phyloP scores from a whole-genome alignment of 2,329 filamentous ascomycete species.

The Chrysosporium keratinophilum region DNA sequence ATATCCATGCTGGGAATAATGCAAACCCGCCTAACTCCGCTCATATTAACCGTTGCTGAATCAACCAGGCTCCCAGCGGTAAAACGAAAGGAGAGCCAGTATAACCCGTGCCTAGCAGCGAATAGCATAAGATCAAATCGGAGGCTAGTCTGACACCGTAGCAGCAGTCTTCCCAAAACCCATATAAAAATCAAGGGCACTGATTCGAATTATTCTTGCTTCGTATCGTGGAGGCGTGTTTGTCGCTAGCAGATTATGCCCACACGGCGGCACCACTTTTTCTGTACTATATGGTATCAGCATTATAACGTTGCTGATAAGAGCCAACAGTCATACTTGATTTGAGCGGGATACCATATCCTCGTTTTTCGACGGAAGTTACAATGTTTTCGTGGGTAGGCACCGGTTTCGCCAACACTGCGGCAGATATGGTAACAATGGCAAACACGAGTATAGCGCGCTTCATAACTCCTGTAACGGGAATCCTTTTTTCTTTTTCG shows the following conservation, averaged over 20 bases:
- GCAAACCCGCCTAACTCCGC: no score
- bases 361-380: conserved; percentile 1
- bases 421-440: conserved; percentile 31
- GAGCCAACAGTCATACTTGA: not conserved
- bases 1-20: no score
- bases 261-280: conserved; percentile 26
- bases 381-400: conserved; percentile 2
- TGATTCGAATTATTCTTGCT: not conserved
- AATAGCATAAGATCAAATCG: no score
- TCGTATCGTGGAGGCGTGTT: not conserved
- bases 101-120: no score
- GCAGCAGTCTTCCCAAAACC: not conserved
- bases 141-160: not conserved
- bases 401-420: conserved; percentile 23
- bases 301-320: conserved; percentile 24
- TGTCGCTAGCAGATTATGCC: conserved; percentile 31
- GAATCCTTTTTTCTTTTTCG: not conserved
- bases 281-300: conserved; percentile 21
- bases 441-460: conserved; percentile 35
- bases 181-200: not conserved
- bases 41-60: no score
- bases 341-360: not conserved
- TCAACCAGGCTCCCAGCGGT: no score
- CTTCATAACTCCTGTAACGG: conserved; percentile 37
- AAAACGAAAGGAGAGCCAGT: no score